Base-by-base conservation (phyloP, 2,329 filamentous ascomycete species). In the Zymoseptoria ardabiliae region DNA sequence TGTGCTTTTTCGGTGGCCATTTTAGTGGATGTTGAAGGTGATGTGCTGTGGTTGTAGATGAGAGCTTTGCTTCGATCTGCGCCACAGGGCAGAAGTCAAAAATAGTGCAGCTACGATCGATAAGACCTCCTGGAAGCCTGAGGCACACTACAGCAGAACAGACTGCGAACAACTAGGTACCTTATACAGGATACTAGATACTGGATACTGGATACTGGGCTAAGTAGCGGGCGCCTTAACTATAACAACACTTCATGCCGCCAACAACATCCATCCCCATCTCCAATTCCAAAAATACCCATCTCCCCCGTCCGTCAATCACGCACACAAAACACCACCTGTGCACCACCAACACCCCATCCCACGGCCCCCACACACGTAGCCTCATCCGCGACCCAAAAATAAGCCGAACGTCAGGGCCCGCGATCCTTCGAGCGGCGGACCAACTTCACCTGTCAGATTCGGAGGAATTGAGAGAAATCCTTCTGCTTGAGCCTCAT, bases 1-100 rank as follows among this genome's bases (percentile, higher is more conserved):
- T 89, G 95, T 4, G 91, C 87, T 77, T 95, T 95, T 62, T 70
- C 25, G 73, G 60, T 54, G 25, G 60, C 53, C 22, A 61, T 56
- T 45, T 20, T 56, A 51, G 20, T 51, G 50, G 20, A 21, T 51
- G 50, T 13, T 21, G n/a, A n/a, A n/a, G n/a, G n/a, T n/a, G n/a
- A n/a, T n/a, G n/a, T n/a, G n/a, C n/a, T n/a, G n/a, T n/a, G n/a
- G n/a, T n/a, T n/a, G n/a, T n/a, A n/a, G n/a, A n/a, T n/a, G n/a
- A n/a, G n/a, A n/a, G n/a, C n/a, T n/a, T n/a, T n/a, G n/a, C n/a
- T n/a, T n/a, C n/a, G n/a, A n/a, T n/a, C n/a, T n/a, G n/a, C 35
- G 35, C 35, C 35, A 41, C 35, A 41, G 6, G 35, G 13, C 2
- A 17, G n/a, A 45, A 25, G 23, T 25, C 8, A 25, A 28, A 28